Base-by-base conservation (phyloP, 495 filamentous ascomycete species). In the Rusavskia elegans region DNA sequence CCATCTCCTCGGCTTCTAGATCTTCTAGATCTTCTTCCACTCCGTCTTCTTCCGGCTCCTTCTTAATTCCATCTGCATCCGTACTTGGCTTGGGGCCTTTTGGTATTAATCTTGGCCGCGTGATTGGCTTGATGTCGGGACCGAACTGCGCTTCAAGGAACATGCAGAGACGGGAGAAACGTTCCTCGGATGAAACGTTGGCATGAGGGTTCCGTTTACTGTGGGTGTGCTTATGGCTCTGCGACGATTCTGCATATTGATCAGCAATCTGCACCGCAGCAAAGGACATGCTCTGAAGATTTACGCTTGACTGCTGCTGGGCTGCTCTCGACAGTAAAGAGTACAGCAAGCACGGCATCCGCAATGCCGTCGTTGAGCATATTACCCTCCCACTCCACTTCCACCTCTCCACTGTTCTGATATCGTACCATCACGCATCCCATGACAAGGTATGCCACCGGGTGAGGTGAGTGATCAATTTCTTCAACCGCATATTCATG, bases 61-160 rank as follows among this genome's bases (percentile, higher is more conserved):
- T 53, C 25, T 63, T 55, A 9, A 61, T 55, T 32, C 58, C 63
- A 36, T 66, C 55, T 19, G 53, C 39, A 45, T 68, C 64, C 19
- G 59, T 50, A 35, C 57, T 56, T n/a, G 52, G 42, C 41, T 61
- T 62, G 0, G 50, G 25, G 25, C 49, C 53, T 30, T 57, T 59
- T 0, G 64, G 41, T 6, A 63, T 65, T 4, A 81, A 58, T 48
- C 80, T 81, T 5, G 87, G 86, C 0, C 73, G 72, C 23, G 79
- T 73, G 58, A 97, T 82, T 1, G 89, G 88, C 0, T 72, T 67
- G 57, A 85, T 81, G 46, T 87, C 76, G 19, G 76, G 72, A 40
- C 92, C 93, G 60, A 98, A 98, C 63, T 98, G 92, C 2, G 89
- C 85, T 68, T 98, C 93, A 23, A 98, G 83, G 73, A 97, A 95